Percentiles rank a stretch among this genome's conserved stretches.
These are phyloP conservation scores for Daldinia sp. DNA, from an alignment of 2,329 filamentous ascomycete genomes.

Conservation along the genomic window DNA sequence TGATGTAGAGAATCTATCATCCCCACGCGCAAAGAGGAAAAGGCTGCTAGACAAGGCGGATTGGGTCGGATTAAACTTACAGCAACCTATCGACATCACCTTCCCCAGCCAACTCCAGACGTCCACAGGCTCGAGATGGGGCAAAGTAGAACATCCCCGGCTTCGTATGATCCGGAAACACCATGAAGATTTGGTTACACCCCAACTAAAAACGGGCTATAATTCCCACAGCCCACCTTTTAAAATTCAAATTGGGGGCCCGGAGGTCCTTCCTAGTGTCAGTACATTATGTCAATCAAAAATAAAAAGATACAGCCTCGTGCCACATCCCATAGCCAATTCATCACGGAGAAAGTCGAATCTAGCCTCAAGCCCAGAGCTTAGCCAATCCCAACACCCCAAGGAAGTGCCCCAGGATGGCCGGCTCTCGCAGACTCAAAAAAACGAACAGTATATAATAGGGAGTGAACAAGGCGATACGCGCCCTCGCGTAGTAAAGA, in stretches of 20 bases:
- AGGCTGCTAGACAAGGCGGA: conserved; percentile 46
- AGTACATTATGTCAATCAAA: conserved; percentile 30
- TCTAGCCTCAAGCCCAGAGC: conserved; percentile 24
- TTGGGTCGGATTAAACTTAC: conserved; percentile 48
- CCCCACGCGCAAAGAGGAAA: conserved; percentile 41
- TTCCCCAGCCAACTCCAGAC: conserved; percentile 40
- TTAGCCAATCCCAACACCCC: conserved; percentile 25
- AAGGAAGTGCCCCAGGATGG: conserved; percentile 1
- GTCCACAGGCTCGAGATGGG: conserved; percentile 39
- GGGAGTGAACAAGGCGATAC: background rate
- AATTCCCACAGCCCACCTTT: conserved; percentile 27
- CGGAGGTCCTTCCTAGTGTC: conserved; percentile 43
- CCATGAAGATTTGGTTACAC: background rate
- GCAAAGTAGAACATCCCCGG: conserved; percentile 21
- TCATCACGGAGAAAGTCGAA: conserved; percentile 12
- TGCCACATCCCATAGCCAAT: conserved; percentile 12
- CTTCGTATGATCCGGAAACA: conserved; percentile 15
- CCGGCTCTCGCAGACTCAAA: background rate
- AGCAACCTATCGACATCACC: conserved; percentile 46
- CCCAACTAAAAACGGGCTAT: background rate
- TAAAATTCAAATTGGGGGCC: conserved; percentile 49
- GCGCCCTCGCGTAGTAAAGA: background rate
- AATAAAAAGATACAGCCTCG: conserved; percentile 30
- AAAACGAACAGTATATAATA: background rate
- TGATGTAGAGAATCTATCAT: conserved; percentile 7